Percentiles rank a stretch among this genome's conserved stretches.
phyloP scores from a whole-genome alignment of 2,329 filamentous ascomycete genomes.

The Hymenoscyphus repandus region DNA sequence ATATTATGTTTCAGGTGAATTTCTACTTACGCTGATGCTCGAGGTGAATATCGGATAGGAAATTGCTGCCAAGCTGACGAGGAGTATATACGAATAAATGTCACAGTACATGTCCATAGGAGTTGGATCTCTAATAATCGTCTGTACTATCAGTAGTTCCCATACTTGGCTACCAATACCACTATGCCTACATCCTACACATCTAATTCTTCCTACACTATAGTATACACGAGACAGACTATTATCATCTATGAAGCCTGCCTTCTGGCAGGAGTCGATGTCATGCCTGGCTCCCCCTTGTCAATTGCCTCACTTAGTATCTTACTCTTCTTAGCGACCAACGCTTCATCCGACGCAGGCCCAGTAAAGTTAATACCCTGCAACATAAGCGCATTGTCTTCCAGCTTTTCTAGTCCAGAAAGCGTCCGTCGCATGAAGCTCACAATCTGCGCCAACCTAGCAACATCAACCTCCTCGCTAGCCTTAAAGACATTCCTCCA shows the following conservation, averaged over 20 bases:
- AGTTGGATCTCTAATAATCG: too few species aligned
- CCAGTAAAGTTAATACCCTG: constrained; percentile 46
- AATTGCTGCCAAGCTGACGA: too few species aligned
- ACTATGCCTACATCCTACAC: too few species aligned
- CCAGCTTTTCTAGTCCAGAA: constrained; percentile 45
- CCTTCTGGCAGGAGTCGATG: not conserved
- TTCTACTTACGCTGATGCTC: too few species aligned
- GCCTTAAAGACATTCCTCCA: constrained; percentile 94
- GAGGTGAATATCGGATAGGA: too few species aligned
- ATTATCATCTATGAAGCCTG: not conserved
- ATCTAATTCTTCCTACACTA: too few species aligned
- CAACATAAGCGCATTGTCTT: constrained; percentile 45
- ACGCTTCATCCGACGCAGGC: constrained; percentile 35
- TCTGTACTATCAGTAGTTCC: too few species aligned
- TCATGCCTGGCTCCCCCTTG: not conserved
- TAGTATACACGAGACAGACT: too few species aligned
- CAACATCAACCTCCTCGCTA: constrained; percentile 54
- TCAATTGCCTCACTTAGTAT: constrained; percentile 25
- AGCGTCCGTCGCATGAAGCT: constrained; percentile 57
- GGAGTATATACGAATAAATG: too few species aligned
- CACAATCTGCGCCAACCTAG: constrained; percentile 55
- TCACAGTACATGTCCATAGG: too few species aligned
- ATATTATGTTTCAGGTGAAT: too few species aligned
- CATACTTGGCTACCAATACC: too few species aligned
- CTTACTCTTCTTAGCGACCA: constrained; percentile 34